Percentiles rank a stretch among this genome's conserved stretches.
Conservation (phyloP, 257 asterid genomes). For the Echium plantagineum region DNA sequence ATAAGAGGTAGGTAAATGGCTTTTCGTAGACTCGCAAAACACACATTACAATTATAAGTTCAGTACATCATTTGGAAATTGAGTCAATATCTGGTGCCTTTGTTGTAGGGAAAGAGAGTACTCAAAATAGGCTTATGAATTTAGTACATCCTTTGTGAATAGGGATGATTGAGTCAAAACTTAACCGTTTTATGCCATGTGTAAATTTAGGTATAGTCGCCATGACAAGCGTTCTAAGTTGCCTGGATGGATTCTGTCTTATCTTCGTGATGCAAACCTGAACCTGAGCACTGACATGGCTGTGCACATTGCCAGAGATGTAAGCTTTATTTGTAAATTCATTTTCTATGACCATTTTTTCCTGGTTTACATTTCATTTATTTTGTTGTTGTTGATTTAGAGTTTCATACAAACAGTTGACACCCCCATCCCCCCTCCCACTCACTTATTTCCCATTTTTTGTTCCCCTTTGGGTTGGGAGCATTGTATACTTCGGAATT, state of each 20-base stretch:
- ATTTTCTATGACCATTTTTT: not conserved
- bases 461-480: no score
- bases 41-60: not conserved
- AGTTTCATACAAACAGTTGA: no score
- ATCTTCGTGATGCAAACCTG: constrained; percentile 89
- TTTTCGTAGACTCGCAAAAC: not conserved
- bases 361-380: not conserved
- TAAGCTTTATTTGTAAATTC: constrained; percentile 11
- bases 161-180: no score
- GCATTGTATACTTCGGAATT: no score
- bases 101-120: no score
- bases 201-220: constrained; percentile 65
- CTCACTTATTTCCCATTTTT: no score
- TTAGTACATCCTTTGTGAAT: no score
- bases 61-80: not conserved
- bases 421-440: no score
- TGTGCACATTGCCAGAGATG: constrained; percentile 94
- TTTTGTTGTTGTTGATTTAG: not conserved
- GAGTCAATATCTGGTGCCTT: no score
- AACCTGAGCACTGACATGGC: constrained; percentile 99
- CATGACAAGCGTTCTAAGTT: constrained; percentile 93
- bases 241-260: constrained; percentile 96
- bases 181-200: constrained; percentile 6
- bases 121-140: no score
- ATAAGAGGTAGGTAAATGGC: constrained; percentile 55